Evolutionary conservation across 805 yeast genomes (phyloP).

Genomic region (Metschnikowia reukaufii): DNA sequence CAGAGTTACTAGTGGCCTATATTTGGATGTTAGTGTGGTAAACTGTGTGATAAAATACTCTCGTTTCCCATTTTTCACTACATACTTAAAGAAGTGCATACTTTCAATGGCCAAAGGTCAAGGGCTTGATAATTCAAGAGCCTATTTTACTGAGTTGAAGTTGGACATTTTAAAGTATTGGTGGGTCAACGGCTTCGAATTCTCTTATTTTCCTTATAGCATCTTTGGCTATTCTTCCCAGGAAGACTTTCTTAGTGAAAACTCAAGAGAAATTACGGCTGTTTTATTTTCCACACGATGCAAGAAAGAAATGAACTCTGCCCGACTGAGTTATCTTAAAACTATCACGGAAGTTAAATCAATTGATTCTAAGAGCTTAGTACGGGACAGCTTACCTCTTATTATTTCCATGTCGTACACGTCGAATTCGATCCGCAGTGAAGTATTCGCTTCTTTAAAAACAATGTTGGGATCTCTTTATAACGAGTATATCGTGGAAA

Average conservation of each 20-base stretch:
- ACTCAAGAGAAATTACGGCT: constrained; percentile 41
- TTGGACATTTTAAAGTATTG: constrained; percentile 44
- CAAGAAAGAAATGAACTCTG: constrained; percentile 14
- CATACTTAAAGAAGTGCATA: constrained; percentile 32
- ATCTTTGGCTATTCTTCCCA: constrained; percentile 37
- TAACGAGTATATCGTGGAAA: constrained; percentile 24
- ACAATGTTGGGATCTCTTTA: constrained; percentile 20
- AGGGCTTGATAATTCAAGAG: constrained; percentile 12
- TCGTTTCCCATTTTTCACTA: constrained; percentile 27
- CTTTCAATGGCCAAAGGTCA: constrained; percentile 21
- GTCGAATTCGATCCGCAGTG: constrained; percentile 36
- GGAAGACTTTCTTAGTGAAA: constrained; percentile 31
- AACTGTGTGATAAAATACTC: constrained; percentile 46
- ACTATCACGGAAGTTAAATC: constrained; percentile 18
- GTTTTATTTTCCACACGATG: constrained; percentile 24
- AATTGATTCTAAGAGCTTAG: constrained; percentile 20
- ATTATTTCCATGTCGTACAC: constrained; percentile 47
- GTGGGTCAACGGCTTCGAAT: constrained; percentile 33
- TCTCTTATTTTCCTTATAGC: constrained; percentile 40
- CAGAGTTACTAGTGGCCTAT: constrained; percentile 26
- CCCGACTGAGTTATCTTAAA: background rate
- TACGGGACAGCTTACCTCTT: constrained; percentile 35
- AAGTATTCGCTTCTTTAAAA: constrained; percentile 24
- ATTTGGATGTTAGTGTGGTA: constrained; percentile 33
- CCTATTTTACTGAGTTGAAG: constrained; percentile 31